Percentiles rank a stretch among this genome's conserved stretches.
Evolutionary conservation across 1,139 yeast genomes (phyloP).

Genomic region (Pichia sp.): DNA sequence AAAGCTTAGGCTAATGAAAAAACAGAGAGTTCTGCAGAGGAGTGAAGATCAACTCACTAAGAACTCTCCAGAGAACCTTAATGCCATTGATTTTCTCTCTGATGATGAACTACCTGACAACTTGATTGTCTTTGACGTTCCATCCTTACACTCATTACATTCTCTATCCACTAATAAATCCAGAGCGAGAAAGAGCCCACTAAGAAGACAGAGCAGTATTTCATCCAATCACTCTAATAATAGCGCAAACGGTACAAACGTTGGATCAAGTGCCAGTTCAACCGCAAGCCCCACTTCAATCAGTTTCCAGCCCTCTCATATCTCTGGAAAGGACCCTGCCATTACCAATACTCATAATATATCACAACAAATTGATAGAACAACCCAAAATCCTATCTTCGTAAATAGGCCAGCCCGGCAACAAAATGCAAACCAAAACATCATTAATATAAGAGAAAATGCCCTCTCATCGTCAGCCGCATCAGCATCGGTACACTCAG

Average conservation of each 20-base stretch:
- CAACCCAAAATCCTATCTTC: neutral
- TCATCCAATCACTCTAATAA: too few species aligned
- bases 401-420: too few species aligned
- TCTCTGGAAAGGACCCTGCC: slow-evolving; percentile 1
- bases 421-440: too few species aligned
- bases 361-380: slow-evolving; percentile 7
- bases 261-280: too few species aligned
- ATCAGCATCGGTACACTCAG: too few species aligned
- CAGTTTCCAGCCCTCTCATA: neutral
- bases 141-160: slow-evolving; percentile 46
- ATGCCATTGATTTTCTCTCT: slow-evolving; percentile 25
- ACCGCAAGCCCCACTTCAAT: too few species aligned
- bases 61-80: slow-evolving; percentile 10
- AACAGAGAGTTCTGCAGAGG: slow-evolving; percentile 13
- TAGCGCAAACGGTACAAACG: too few species aligned
- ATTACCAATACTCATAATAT: slow-evolving; percentile 13
- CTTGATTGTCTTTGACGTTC: slow-evolving; percentile 53
- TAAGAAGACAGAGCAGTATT: slow-evolving; percentile 10
- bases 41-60: slow-evolving; percentile 7
- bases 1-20: slow-evolving; percentile 31
- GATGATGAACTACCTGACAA: slow-evolving; percentile 50
- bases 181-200: slow-evolving; percentile 9
- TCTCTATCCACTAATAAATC: slow-evolving; percentile 24
- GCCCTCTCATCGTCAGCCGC: too few species aligned
- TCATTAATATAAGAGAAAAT: too few species aligned